Evolutionary conservation across 805 yeast species (phyloP), one percentile per base, ranked within the genome.

Genomic region (Starmerella ratchasimensis): DNA sequence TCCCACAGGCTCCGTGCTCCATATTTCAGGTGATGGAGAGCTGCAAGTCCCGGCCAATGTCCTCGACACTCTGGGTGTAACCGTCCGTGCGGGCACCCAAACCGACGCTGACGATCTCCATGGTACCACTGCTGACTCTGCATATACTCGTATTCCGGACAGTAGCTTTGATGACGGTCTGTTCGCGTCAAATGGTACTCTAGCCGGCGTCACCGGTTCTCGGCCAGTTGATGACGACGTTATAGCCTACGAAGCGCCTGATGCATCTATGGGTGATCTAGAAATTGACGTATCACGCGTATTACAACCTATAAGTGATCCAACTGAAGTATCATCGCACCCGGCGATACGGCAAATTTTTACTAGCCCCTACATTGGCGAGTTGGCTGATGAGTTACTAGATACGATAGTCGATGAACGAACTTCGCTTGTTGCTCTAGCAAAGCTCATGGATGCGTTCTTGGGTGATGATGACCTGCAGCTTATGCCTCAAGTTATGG

Each of bases 381-480:
- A 68, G 28, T 58, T 90, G 46, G 80, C 94, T 0, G 60, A 62
- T 14, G 82, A 83, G 43, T 72, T 90, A 14, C 72, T 86, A 19
- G 78, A 79, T 37, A 62, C 77, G 43, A 79, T 90, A 34, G 86
- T 81, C 53, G 69, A 71, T 29, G 98, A 90, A 53, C 94, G 83
- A 50, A 66, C 69, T 20, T 76, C 75, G 25, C 79, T 80, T n/a
- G 73, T 75, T 41, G 71, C 75, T 51, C 62, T 84, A 37, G 71
- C 78, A 31, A 73, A 72, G 50, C 64, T 88, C 31, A 67, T 90
- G 58, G 80, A 77, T 44, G 75, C 80, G 1, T 73, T 88, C 48
- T 64, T 88, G 34, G 95, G 96, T 4, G 97, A 88, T 53, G 88
- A 82, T 54, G 80, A 93, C 46, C 65, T 26, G 19, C 33, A 28